phyloP scores from a whole-genome alignment of 352 stramenopile genomes.

The Pythium aristosporum region DNA sequence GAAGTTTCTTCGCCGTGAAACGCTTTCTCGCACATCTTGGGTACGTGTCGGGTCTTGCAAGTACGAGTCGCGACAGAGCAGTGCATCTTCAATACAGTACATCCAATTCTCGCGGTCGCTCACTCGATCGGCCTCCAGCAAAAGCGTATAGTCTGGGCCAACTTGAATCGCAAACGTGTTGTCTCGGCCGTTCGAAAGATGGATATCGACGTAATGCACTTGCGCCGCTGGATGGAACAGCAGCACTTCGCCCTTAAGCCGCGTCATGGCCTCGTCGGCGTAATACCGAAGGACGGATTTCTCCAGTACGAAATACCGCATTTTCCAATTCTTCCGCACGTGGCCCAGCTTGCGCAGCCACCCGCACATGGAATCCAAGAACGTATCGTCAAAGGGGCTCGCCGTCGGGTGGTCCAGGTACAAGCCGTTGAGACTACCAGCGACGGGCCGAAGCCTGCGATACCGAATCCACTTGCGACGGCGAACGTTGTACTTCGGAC shows the following conservation, averaged over 20 bases:
- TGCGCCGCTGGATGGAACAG: slow-evolving; percentile 68
- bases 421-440: not conserved
- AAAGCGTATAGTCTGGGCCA: slow-evolving; percentile 52
- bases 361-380: slow-evolving; percentile 68
- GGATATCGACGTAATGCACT: slow-evolving; percentile 72
- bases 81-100: slow-evolving; percentile 73
- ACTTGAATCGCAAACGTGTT: slow-evolving; percentile 66
- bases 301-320: slow-evolving; percentile 70
- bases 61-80: slow-evolving; percentile 76
- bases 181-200: slow-evolving; percentile 49
- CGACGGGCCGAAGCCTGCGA: slow-evolving; percentile 35
- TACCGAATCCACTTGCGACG: slow-evolving; percentile 72
- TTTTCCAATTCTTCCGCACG: slow-evolving; percentile 79
- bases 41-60: slow-evolving; percentile 34
- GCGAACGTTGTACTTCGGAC: slow-evolving; percentile 50
- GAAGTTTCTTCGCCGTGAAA: slow-evolving; percentile 49
- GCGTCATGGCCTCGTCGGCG: slow-evolving; percentile 43
- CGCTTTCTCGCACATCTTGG: slow-evolving; percentile 55
- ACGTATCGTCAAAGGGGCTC: slow-evolving; percentile 63
- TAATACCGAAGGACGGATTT: slow-evolving; percentile 73
- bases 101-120: slow-evolving; percentile 77
- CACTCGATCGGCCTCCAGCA: slow-evolving; percentile 56
- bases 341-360: slow-evolving; percentile 72
- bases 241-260: slow-evolving; percentile 74
- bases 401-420: not conserved